Evolutionary conservation across 306 rosid genomes (phyloP).

Genomic region (Styphnolobium japonicum): DNA sequence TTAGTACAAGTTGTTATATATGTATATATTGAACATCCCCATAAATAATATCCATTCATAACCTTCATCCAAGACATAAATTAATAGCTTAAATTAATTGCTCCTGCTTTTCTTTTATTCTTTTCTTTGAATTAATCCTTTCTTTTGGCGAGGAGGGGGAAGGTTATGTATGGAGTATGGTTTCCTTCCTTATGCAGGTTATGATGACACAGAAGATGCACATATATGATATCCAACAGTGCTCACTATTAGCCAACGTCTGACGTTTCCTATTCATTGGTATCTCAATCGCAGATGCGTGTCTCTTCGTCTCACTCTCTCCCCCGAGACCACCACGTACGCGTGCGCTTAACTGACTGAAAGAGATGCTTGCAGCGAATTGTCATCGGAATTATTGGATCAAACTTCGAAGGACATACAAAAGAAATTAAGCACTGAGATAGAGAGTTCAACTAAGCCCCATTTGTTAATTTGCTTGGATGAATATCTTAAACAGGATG

Average conservation of each 20-base stretch:
- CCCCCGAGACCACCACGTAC: not conserved
- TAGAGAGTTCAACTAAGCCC: too few relatives aligned
- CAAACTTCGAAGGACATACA: not conserved
- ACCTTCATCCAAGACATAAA: too few relatives aligned
- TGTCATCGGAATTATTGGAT: not conserved
- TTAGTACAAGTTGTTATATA: too few relatives aligned
- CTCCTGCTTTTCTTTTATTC: too few relatives aligned
- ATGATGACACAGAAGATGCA: not conserved
- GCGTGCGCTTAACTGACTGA: constrained; percentile 16
- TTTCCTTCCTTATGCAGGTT: not conserved
- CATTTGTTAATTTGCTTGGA: not conserved
- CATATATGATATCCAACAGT: not conserved
- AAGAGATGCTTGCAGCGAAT: not conserved
- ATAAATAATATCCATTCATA: too few relatives aligned
- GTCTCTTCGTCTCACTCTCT: constrained; percentile 1
- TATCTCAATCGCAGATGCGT: not conserved
- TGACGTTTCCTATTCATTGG: not conserved
- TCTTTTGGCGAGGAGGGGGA: not conserved
- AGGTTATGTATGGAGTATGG: not conserved
- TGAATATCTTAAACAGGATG: not conserved
- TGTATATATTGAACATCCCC: too few relatives aligned
- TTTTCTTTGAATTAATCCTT: too few relatives aligned
- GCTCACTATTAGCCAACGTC: not conserved
- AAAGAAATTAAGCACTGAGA: not conserved
- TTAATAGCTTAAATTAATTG: too few relatives aligned